Evolutionary conservation across 306 rosid species (phyloP).

Genomic region (Cicer chorassanicum): DNA sequence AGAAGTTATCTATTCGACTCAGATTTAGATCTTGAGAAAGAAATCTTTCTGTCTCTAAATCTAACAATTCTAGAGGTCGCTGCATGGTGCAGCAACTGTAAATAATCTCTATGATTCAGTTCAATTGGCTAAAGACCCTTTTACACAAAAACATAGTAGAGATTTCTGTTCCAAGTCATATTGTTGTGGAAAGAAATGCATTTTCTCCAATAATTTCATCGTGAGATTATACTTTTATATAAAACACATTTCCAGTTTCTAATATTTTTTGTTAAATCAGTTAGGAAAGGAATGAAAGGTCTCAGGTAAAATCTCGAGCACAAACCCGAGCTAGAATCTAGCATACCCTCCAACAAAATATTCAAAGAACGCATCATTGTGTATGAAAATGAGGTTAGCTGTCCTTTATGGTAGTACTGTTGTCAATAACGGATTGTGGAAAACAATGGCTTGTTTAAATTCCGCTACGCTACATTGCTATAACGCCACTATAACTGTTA

Average conservation of each 20-base stretch:
- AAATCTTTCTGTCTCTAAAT: too few relatives aligned
- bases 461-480: not conserved
- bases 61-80: too few relatives aligned
- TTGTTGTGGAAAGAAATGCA: not conserved
- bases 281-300: not conserved
- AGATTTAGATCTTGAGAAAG: too few relatives aligned
- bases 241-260: not conserved
- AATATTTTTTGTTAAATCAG: slow-evolving; percentile 24
- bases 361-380: slow-evolving; percentile 15
- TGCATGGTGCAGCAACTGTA: too few relatives aligned
- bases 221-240: not conserved
- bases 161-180: not conserved
- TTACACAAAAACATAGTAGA: slow-evolving; percentile 18
- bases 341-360: not conserved
- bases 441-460: not conserved
- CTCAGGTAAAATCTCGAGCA: too few relatives aligned
- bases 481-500: not conserved
- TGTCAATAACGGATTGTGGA: not conserved
- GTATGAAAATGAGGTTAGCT: slow-evolving; percentile 2
- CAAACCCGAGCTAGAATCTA: not conserved
- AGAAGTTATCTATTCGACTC: too few relatives aligned
- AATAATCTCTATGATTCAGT: too few relatives aligned
- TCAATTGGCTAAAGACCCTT: not conserved
- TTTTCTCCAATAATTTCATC: not conserved
- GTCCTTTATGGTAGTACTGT: not conserved